Conservation (phyloP, 257 asterid genomes). For the Primulina huaijiensis region DNA sequence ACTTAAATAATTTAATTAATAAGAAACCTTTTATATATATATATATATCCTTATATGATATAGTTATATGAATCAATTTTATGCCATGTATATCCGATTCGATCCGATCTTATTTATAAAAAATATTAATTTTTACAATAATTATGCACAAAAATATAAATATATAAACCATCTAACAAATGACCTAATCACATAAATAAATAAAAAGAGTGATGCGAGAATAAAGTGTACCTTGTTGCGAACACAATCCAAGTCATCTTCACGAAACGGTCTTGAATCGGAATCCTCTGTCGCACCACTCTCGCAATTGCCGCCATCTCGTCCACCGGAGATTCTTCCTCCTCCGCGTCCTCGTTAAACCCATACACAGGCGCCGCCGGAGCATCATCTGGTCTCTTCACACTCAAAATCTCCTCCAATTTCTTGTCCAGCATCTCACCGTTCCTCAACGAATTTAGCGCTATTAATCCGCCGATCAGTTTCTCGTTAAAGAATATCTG, state of each 20-base stretch:
- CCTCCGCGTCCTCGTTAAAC: constrained; percentile 56
- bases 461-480: constrained; percentile 78
- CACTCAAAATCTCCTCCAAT: constrained; percentile 64
- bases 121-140: too few relatives aligned
- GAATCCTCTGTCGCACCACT: constrained; percentile 65
- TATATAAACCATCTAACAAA: too few relatives aligned
- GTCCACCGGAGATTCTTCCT: constrained; percentile 42
- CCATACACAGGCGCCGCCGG: constrained; percentile 86
- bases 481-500: constrained; percentile 83
- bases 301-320: constrained; percentile 59
- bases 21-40: too few relatives aligned
- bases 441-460: constrained; percentile 73
- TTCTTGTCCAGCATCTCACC: constrained; percentile 70
- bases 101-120: too few relatives aligned
- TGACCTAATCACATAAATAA: too few relatives aligned
- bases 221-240: constrained; percentile 51
- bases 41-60: too few relatives aligned
- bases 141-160: too few relatives aligned
- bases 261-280: constrained; percentile 81
- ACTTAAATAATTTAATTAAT: too few relatives aligned
- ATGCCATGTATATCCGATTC: too few relatives aligned
- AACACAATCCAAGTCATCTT: constrained; percentile 83
- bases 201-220: background rate
- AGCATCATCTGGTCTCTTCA: constrained; percentile 77
- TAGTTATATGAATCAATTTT: too few relatives aligned